phyloP scores from a whole-genome alignment of 768 basidiomycete genomes.

The Chlorophyllum brunneum region DNA sequence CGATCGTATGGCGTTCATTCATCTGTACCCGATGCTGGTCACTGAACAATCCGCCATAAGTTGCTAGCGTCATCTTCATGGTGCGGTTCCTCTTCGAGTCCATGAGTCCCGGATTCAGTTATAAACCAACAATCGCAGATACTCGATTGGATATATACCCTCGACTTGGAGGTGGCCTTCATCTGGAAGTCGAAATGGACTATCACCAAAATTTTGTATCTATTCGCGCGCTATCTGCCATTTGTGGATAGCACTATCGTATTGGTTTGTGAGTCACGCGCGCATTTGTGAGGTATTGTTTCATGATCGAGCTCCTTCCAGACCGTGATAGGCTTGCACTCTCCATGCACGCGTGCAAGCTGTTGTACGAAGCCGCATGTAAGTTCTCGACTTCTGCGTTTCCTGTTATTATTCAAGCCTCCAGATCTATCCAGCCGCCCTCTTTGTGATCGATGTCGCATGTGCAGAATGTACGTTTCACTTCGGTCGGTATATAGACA shows the following conservation, averaged over 20 bases:
- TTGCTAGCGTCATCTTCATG: too few species aligned
- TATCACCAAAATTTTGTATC: constrained; percentile 6
- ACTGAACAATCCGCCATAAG: too few species aligned
- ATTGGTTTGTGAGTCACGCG: neutral
- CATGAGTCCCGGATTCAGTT: too few species aligned
- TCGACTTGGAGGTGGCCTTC: constrained; percentile 3
- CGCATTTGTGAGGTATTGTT: neutral
- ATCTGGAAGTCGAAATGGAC: constrained; percentile 12
- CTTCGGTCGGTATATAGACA: neutral
- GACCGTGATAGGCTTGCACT: neutral
- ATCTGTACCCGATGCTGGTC: too few species aligned
- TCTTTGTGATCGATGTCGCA: neutral
- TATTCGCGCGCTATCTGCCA: constrained; percentile 7
- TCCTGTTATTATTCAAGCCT: neutral
- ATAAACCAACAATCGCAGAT: too few species aligned
- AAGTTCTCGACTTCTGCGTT: neutral
- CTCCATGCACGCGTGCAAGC: too few species aligned
- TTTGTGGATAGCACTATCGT: constrained; percentile 1
- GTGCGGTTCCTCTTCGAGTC: too few species aligned
- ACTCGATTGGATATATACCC: constrained; percentile 6
- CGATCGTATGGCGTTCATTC: too few species aligned
- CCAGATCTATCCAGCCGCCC: too few species aligned
- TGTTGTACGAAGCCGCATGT: neutral
- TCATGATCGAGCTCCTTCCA: neutral
- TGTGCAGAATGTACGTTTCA: constrained; percentile 2